Percentiles rank a stretch among this genome's conserved stretches.
Conservation (phyloP, 495 filamentous ascomycete genomes). For the Aspergillus ostianus region DNA sequence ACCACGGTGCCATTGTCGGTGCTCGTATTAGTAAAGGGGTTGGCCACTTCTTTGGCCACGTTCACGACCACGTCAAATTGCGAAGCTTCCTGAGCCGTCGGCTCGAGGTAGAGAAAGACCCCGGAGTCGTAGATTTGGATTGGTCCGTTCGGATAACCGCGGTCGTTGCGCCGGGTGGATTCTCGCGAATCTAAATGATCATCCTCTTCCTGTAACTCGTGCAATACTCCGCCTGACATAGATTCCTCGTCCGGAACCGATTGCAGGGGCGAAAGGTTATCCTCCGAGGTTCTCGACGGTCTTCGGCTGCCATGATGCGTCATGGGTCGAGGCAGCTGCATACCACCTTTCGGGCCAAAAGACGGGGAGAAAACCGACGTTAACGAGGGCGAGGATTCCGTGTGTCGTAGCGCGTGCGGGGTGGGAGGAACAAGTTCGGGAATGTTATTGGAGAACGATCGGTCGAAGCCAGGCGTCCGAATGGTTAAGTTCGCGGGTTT, state of each 20-base stretch:
- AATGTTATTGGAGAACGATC: conserved; percentile 35
- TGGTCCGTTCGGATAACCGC: conserved; percentile 89
- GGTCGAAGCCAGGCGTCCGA: conserved; percentile 56
- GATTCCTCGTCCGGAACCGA: conserved; percentile 27
- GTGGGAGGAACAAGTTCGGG: conserved; percentile 50
- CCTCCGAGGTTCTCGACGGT: conserved; percentile 26
- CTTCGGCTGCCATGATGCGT: conserved; percentile 35
- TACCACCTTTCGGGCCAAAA: conserved; percentile 59
- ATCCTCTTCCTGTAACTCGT: conserved; percentile 67
- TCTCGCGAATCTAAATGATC: conserved; percentile 71
- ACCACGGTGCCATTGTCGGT: conserved; percentile 39
- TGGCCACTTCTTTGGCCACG: conserved; percentile 89
- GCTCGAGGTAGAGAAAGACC: conserved; percentile 91
- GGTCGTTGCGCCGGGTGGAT: conserved; percentile 60
- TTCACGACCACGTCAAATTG: conserved; percentile 93
- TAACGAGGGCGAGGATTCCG: conserved; percentile 68
- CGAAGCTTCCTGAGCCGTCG: conserved; percentile 77
- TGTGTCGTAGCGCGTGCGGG: conserved; percentile 58
- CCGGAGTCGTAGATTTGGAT: conserved; percentile 89
- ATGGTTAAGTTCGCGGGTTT: conserved; percentile 78
- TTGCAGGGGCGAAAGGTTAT: conserved; percentile 28
- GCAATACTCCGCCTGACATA: conserved; percentile 28
- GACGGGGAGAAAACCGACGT: conserved; percentile 57
- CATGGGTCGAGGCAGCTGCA: conserved; percentile 57
- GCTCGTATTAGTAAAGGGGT: conserved; percentile 64